Evolutionary conservation across 2,329 filamentous ascomycete genomes (phyloP).

Genomic region (Fusarium penzigii): DNA sequence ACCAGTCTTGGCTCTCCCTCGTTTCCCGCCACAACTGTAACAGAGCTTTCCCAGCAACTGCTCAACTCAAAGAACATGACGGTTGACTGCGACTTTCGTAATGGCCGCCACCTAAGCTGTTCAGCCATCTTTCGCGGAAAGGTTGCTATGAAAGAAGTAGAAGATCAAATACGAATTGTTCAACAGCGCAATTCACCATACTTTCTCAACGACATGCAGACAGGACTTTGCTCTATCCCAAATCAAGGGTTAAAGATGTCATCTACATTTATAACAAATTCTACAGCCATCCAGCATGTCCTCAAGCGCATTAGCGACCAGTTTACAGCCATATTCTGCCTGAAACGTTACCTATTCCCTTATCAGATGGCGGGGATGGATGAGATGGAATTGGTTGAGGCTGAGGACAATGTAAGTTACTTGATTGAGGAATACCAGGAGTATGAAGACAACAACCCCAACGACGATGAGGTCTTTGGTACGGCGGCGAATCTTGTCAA

Average conservation of each 20-base stretch:
- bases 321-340: conserved; percentile 99
- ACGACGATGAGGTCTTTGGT: conserved; percentile 75
- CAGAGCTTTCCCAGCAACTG: conserved; percentile 99
- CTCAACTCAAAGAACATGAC: conserved; percentile 99
- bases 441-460: conserved; percentile 98
- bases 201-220: conserved; percentile 99
- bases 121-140: conserved; percentile 99
- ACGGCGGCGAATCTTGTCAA: too few relatives aligned
- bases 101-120: conserved; percentile 99
- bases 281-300: conserved; percentile 98
- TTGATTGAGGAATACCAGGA: conserved; percentile 99
- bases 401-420: conserved; percentile 99
- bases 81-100: conserved; percentile 99
- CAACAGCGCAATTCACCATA: conserved; percentile 99
- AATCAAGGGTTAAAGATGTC: conserved; percentile 99
- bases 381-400: conserved; percentile 99
- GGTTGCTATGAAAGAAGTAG: conserved; percentile 99
- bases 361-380: conserved; percentile 99
- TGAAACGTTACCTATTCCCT: conserved; percentile 99
- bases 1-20: conserved; percentile 83
- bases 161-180: conserved; percentile 99
- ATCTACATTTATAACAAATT: conserved; percentile 98
- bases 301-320: conserved; percentile 99
- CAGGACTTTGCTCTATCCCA: conserved; percentile 97
- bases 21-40: conserved; percentile 97